These are phyloP conservation scores for Hypoxylon rubiginosum DNA, from an alignment of 2,329 filamentous ascomycete genomes.

Conservation along the genomic window DNA sequence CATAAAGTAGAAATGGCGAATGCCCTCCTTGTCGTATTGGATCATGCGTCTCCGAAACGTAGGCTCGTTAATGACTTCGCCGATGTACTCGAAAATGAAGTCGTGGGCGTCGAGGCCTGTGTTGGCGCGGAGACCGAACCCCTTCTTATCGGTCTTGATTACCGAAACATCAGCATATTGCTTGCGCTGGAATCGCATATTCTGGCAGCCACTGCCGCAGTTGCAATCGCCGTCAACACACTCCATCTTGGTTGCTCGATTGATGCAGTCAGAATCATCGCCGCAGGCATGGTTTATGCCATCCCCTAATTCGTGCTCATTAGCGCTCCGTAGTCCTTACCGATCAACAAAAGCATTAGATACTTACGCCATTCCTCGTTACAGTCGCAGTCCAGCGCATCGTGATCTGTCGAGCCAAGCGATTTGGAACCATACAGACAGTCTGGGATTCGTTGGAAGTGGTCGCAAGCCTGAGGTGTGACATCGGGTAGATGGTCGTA, in stretches of 20 bases:
- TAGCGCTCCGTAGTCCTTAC: slow-evolving; percentile 40
- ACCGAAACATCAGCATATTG: slow-evolving; percentile 93
- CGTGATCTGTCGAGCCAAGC: slow-evolving; percentile 91
- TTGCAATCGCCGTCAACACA: slow-evolving; percentile 86
- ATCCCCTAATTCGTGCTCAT: slow-evolving; percentile 60
- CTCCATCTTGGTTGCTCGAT: slow-evolving; percentile 97
- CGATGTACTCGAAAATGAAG: slow-evolving; percentile 98
- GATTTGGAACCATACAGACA: slow-evolving; percentile 94
- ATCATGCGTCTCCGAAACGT: slow-evolving; percentile 91
- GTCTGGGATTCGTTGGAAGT: slow-evolving; percentile 84
- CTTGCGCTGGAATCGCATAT: slow-evolving; percentile 92
- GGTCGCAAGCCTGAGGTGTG: slow-evolving; percentile 79
- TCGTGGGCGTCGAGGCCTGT: slow-evolving; percentile 82
- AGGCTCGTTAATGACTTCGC: slow-evolving; percentile 95
- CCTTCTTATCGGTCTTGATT: slow-evolving; percentile 98
- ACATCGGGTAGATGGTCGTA: slow-evolving; percentile 83
- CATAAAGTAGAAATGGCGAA: slow-evolving; percentile 99
- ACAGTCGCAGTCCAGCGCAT: slow-evolving; percentile 94
- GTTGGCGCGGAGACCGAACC: slow-evolving; percentile 90
- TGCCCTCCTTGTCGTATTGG: slow-evolving; percentile 94
- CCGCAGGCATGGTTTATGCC: slow-evolving; percentile 87
- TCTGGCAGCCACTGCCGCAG: slow-evolving; percentile 89
- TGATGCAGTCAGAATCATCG: slow-evolving; percentile 98
- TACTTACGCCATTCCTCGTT: slow-evolving; percentile 92
- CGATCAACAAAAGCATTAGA: slow-evolving; percentile 24